Base-by-base conservation (phyloP, 148 eudicot species). In the Rhododendron henanense region DNA sequence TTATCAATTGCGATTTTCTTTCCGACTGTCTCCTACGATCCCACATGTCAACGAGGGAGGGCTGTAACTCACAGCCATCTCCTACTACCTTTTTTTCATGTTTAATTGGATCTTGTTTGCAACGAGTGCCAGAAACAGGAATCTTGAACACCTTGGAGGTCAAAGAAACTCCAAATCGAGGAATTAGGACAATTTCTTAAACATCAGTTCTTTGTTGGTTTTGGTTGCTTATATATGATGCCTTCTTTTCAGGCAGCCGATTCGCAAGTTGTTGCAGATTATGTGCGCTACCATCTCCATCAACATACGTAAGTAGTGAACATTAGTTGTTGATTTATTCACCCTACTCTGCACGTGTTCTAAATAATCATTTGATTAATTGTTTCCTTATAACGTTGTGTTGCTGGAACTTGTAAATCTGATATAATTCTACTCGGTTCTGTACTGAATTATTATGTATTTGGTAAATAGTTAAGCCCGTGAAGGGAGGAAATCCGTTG, bases 251-350 rank as follows among this genome's bases (percentile, higher is more conserved):
- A 97, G 99, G 99, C 99, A 77, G 99, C 98, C 79, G 99, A 97
- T 88, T 93, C 99, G 18, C 99, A 97, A 85, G 86, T 97, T 78
- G 93, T 95, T 59, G 94, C 99, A 41, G 99, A 97, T 85, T 97
- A 95, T 86, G 99, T 95, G 61, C 94, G 99, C 45, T 91, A 95
- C 89, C 93, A 90, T 90, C 98, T 97, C 84, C 96, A 95, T 89
- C 99, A 97, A 85, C 99, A 97, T 92, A 97, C 96, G 98, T 97
- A 91, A 91, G 98, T 92, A 89, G 98, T 92, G 45, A 57, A 50
- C 69, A 48, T 19, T 85, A 47, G 23, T 18, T 61, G 23, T 61
- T 59, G 39, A 48, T 21, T 37, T 39, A 10, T 41, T 39, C 28
- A 14, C 65, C 55, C 31, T 80, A 2, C 45, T 41, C 45, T 41